Base-by-base conservation (phyloP, 495 filamentous ascomycete species). In the Viridothelium virens region DNA sequence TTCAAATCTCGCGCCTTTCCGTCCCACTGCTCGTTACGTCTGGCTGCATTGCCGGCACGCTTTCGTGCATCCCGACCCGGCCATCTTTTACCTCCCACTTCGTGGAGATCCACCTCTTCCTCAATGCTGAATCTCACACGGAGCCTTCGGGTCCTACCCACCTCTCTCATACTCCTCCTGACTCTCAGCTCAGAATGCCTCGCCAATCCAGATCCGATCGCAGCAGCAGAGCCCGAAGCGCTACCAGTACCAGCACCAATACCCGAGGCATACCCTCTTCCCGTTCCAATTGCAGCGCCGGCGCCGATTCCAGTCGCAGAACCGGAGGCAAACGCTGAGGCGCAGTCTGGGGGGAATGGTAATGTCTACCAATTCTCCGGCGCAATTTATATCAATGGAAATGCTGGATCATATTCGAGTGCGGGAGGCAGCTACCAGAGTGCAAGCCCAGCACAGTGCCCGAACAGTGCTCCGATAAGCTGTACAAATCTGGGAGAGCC, bases 391-490 rank as follows among this genome's bases (percentile, higher is more conserved):
- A 38, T 77, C 61, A 56, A 67, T 37, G 69, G 68, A 25, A 65
- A 72, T 62, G 71, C 71, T 56, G 25, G 33, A 16, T 3, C 61
- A 14, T 59, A 59, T 36, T 36, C 18, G 53, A 33, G 18, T 50
- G 11, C 5, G 7, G 37, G 36, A 9, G 36, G 37, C 63, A 62
- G 62, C 61, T 62, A 64, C 33, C 63, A 68, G 9, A 36, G 50
- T 16, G 69, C 70, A 37, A 65, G 53, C 33, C 64, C 70, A 41
- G 73, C 74, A 31, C 59, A 70, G 62, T 78, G 76, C 64, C 76
- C 76, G 0, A 63, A 61, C 56, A 65, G 71, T 46, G 70, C 74
- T 36, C 70, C 74, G 7, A n/a, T 71, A 62, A 70, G 70, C 62
- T 78, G 76, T 65, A 62, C 62, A 31, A 68, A 56, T 64, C 72